Evolutionary conservation across 345 rosid species (phyloP), one percentile per base, ranked within the genome.

Genomic region (Pelargonium nanum): DNA sequence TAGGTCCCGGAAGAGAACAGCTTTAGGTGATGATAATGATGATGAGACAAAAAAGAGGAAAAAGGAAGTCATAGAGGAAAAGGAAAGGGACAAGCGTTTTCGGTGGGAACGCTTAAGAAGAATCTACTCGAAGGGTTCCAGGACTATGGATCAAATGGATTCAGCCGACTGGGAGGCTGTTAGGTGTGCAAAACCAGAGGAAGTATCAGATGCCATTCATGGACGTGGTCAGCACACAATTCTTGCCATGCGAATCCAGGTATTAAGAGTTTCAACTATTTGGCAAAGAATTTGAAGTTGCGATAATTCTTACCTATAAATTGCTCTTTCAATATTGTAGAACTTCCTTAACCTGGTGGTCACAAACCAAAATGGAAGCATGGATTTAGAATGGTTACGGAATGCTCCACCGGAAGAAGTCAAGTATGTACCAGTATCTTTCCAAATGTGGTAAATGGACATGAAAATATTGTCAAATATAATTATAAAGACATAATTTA

Each of bases 331-430:
- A 22, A 50, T 19, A 59, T 48, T 63, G 25, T 58, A 85, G 91
- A 70, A 73, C 15, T 85, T 82, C 32, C 88, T 87, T 21, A 64
- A 75, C 20, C 0, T 72, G n/a, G 19, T 81, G 61, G 62, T 50
- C 20, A 15, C 6, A 10, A 40, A 53, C 9, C 5, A 34, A n/a
- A 81, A 87, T 68, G 77, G 73, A 63, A 63, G 19, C n/a, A 70
- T 77, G 22, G 89, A 88, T 55, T 79, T 91, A 2, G 97, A 91
- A 66, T 87, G 96, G 96, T 67, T 91, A 22, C 64, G 86, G 59
- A 53, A 79, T 70, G 83, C 69, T 55, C 89, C 86, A 22, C 77
- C 85, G 6, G 74, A 82, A 28, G 24, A 57, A 57, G 86, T 75
- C 16, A 84, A 87, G 94, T 84, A 80, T 59, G 86, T 45, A n/a